A percentile compares a stretch with the other conserved stretches of the same genome.
phyloP scores from a whole-genome alignment of 75 land plant genomes.

The Selaginella tamariscina region DNA sequence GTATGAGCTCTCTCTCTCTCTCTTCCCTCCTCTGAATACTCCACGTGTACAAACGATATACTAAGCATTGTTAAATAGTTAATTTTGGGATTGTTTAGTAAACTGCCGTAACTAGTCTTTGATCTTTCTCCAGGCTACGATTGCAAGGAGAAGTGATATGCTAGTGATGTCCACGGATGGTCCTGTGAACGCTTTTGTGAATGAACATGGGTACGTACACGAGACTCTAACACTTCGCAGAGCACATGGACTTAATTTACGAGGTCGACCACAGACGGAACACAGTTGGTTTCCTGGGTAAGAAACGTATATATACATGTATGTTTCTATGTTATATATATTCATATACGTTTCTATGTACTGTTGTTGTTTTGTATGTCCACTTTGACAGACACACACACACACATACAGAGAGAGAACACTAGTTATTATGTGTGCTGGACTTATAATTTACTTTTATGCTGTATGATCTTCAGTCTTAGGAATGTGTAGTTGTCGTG shows the following conservation, averaged over 20 bases:
- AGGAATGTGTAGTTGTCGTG: background rate
- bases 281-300: conserved; percentile 99
- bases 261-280: conserved; percentile 40
- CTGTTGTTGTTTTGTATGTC: background rate
- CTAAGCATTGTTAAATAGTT: too few species aligned
- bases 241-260: conserved; percentile 53
- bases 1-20: background rate
- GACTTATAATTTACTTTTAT: background rate
- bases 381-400: background rate
- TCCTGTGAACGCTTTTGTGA: conserved; percentile 86
- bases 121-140: conserved; percentile 30
- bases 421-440: background rate
- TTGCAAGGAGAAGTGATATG: conserved; percentile 90
- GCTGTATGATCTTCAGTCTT: background rate
- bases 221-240: conserved; percentile 64
- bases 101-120: too few species aligned
- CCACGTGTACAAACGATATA: too few species aligned
- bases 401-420: background rate
- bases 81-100: too few species aligned
- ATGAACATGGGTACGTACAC: conserved; percentile 84
- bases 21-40: background rate
- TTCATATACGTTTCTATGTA: background rate
- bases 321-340: too few species aligned
- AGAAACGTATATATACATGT: too few species aligned
- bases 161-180: conserved; percentile 95